Evolutionary conservation across 441 rosid genomes (phyloP), one percentile per base, ranked within the genome.

Genomic region (Omphalea diandra): DNA sequence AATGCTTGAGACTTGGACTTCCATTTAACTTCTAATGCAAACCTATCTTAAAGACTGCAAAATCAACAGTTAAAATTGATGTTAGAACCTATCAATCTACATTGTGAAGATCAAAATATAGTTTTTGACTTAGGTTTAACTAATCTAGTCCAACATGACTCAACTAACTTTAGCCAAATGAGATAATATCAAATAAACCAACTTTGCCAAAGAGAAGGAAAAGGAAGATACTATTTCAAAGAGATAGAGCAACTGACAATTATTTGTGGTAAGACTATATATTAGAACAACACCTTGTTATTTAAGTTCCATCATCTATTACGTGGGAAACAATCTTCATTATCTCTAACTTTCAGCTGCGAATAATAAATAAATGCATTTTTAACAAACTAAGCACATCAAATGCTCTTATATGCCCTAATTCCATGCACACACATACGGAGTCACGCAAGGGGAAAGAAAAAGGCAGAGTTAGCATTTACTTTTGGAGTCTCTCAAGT

Each of bases 291-390:
- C 71, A 93, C 98, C 98, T 90, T 93, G 68, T 81, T 84, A 65
- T 91, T 96, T 79, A 91, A 93, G 83, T 88, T 93, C 98, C 99
- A 96, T 46, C 97, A 81, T 33, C 99, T 98, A 72, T 85, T 87
- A 46, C 66, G 68, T 47, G 97, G 99, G 63, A 83, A 7, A 58
- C 84, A 87, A 61, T 85, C 89, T 77, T 80, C 90, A 33, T 73
- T 52, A 24, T 85, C 79, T 38, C 98, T 98, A 69, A 93, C 88
- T 79, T 87, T 93, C 84, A 96, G 83, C 99, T 96, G 90, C 72
- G 70, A 73, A 78, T 73, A 24, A 75, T 54, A 83, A 70, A 15
- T n/a, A n/a, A 74, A 65, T 55, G 40, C 15, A 63, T 76, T 63
- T n/a, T 33, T 36, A 26, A 5, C 8, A 54, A 31, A 33, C 18